Evolutionary conservation across 78 protist species (phyloP).

Genomic region (Guillardia theta): DNA sequence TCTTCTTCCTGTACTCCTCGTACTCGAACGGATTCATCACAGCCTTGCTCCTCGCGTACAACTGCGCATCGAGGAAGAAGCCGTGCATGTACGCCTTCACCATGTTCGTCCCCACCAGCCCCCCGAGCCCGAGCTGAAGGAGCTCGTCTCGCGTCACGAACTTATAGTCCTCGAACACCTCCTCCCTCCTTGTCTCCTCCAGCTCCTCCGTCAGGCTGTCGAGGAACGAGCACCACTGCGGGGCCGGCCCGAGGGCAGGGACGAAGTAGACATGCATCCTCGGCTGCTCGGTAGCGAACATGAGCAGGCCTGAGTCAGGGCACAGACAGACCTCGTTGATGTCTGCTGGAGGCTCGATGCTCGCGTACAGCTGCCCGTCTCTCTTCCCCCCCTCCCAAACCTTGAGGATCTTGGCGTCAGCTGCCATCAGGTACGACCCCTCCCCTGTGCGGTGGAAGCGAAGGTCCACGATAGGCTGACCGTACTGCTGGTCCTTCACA

Average conservation of each 20-base stretch:
- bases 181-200: slow-evolving; percentile 62
- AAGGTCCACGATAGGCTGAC: slow-evolving; percentile 68
- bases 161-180: slow-evolving; percentile 86
- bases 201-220: slow-evolving; percentile 67
- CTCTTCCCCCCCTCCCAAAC: slow-evolving; percentile 64
- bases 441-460: slow-evolving; percentile 62
- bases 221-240: slow-evolving; percentile 94
- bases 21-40: slow-evolving; percentile 68
- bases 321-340: slow-evolving; percentile 46
- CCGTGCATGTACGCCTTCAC: slow-evolving; percentile 94
- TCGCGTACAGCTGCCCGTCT: background rate
- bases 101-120: slow-evolving; percentile 70
- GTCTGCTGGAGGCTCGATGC: slow-evolving; percentile 74
- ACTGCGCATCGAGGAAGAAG: slow-evolving; percentile 75
- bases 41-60: slow-evolving; percentile 46
- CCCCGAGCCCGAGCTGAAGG: slow-evolving; percentile 59
- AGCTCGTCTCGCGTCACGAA: slow-evolving; percentile 92
- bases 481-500: slow-evolving; percentile 86
- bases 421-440: slow-evolving; percentile 49
- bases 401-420: slow-evolving; percentile 70
- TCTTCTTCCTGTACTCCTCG: slow-evolving; percentile 54
- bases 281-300: slow-evolving; percentile 78
- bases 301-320: slow-evolving; percentile 75
- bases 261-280: slow-evolving; percentile 80
- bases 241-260: slow-evolving; percentile 96